A percentile compares a stretch with the other conserved stretches of the same genome.
Evolutionary conservation across 108 stramenopile species (phyloP).

Genomic region (Cyclostephanos invisitatus): DNA sequence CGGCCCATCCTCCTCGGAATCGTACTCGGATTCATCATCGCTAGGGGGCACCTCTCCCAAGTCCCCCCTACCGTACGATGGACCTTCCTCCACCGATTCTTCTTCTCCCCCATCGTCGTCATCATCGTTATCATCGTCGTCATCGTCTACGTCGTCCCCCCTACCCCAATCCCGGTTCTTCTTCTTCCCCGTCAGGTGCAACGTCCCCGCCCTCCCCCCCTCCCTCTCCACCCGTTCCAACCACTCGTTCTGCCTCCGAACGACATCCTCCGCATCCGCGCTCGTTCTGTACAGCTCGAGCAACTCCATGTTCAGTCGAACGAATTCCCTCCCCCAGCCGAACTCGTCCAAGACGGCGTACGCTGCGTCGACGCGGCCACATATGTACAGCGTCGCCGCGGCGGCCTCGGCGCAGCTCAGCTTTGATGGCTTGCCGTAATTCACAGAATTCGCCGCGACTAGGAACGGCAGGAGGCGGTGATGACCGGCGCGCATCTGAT

Average conservation of each 20-base stretch:
- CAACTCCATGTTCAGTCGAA: conserved; percentile 82
- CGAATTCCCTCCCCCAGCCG: conserved; percentile 95
- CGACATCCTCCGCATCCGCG: conserved; percentile 75
- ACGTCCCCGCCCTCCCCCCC: conserved; percentile 43
- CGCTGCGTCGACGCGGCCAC: conserved; percentile 86
- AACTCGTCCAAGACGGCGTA: conserved; percentile 88
- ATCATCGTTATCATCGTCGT: conserved; percentile 16
- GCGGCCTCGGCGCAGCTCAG: conserved; percentile 89
- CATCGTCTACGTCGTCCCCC: conserved; percentile 22
- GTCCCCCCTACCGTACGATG: conserved; percentile 39
- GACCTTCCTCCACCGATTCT: conserved; percentile 29
- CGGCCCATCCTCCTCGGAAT: conserved; percentile 39
- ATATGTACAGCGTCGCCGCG: conserved; percentile 92
- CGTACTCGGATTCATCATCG: conserved; percentile 55
- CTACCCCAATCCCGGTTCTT: conserved; percentile 45
- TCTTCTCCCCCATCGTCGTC: conserved; percentile 33
- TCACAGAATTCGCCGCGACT: conserved; percentile 98
- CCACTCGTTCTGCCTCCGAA: conserved; percentile 86
- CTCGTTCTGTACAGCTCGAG: conserved; percentile 85
- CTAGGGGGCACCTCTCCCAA: conserved; percentile 60
- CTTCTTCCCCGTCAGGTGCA: conserved; percentile 31
- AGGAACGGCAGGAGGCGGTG: conserved; percentile 96
- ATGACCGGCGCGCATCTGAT: conserved; percentile 89
- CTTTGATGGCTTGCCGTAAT: conserved; percentile 96
- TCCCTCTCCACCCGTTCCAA: conserved; percentile 63